Percentiles rank a stretch among this genome's conserved stretches.
phyloP scores from a whole-genome alignment of 345 rosid genomes.

The Citrus australasica region DNA sequence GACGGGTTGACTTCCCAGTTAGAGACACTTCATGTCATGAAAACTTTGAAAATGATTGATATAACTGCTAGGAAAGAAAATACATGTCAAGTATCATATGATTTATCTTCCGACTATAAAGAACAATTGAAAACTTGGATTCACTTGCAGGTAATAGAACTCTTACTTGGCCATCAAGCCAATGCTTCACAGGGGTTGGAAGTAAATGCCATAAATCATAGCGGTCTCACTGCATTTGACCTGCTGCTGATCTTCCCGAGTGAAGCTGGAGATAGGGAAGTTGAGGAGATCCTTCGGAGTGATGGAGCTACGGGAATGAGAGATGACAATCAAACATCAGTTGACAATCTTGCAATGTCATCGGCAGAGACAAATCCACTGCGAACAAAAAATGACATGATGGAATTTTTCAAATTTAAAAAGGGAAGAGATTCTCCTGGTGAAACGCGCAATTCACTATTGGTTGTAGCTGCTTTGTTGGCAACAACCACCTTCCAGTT shows the following conservation, averaged over 20 bases:
- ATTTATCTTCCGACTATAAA: neutral
- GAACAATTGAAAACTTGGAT: neutral
- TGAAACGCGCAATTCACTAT: conserved; percentile 33
- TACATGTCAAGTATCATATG: neutral
- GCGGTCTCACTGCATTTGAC: conserved; percentile 44
- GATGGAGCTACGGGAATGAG: conserved; percentile 37
- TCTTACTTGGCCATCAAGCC: conserved; percentile 27
- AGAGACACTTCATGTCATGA: neutral
- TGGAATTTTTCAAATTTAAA: conserved; percentile 51
- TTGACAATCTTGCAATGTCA: too few relatives aligned
- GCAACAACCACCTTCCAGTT: conserved; percentile 54
- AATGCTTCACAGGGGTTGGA: conserved; percentile 21
- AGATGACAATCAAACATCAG: neutral
- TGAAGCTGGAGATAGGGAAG: conserved; percentile 59
- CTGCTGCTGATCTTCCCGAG: conserved; percentile 46
- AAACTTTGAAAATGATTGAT: neutral
- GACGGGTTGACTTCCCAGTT: neutral
- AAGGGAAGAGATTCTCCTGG: conserved; percentile 41
- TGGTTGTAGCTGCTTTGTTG: conserved; percentile 44
- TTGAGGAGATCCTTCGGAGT: conserved; percentile 30
- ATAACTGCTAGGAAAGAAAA: neutral
- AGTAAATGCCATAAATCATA: conserved; percentile 39
- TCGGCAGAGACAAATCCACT: conserved; percentile 19
- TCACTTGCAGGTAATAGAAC: conserved; percentile 40
- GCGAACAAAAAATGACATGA: conserved; percentile 10